phyloP scores from a whole-genome alignment of 164 flowering plant species.

The Vitis vinifera region ASM3070453v1 NC_081812.1:15139001-15139500 shows the following conservation, averaged over 20 bases:
- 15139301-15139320: not conserved
- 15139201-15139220: not conserved
- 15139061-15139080: not conserved
- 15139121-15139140: not conserved
- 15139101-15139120: not conserved
- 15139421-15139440: not conserved
- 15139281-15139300: not conserved
- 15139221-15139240: constrained; percentile 1
- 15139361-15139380: too few relatives aligned
- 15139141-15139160: too few relatives aligned
- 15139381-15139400: not conserved
- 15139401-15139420: not conserved
- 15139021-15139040: not conserved
- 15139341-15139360: too few relatives aligned
- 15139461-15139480: constrained; percentile 9
- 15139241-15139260: not conserved
- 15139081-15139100: not conserved
- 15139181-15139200: not conserved
- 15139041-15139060: not conserved
- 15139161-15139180: too few relatives aligned
- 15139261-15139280: constrained; percentile 5
- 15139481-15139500: constrained; percentile 16
- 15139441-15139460: constrained; percentile 4
- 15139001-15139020: not conserved
- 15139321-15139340: not conserved